Conservation (phyloP, 2,329 filamentous ascomycete species). For the Pyrenochaeta sp. region DNA sequence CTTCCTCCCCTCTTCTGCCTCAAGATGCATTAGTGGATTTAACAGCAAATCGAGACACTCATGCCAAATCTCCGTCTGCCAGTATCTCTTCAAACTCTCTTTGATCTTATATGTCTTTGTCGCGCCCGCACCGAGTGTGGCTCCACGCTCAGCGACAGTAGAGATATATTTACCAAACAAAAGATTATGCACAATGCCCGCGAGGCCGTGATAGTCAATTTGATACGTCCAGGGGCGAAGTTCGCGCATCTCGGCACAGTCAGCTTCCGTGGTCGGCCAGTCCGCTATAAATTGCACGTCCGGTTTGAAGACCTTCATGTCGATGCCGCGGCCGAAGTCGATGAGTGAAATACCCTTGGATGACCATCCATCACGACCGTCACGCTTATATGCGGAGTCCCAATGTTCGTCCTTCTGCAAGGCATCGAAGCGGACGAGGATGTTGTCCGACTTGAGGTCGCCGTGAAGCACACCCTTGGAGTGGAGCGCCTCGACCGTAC, state of each 20-base stretch:
- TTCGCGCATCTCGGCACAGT: conserved; percentile 96
- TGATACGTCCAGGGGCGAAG: conserved; percentile 96
- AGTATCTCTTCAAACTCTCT: conserved; percentile 90
- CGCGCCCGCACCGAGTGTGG: conserved; percentile 63
- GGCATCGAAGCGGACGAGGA: conserved; percentile 81
- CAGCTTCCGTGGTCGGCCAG: conserved; percentile 86
- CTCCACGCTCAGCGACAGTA: conserved; percentile 63
- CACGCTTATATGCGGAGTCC: conserved; percentile 72
- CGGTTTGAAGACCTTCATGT: conserved; percentile 83
- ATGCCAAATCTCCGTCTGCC: conserved; percentile 91
- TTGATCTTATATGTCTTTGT: conserved; percentile 79
- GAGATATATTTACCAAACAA: conserved; percentile 97
- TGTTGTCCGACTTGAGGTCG: conserved; percentile 95
- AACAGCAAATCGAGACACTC: conserved; percentile 85
- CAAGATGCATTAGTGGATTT: conserved; percentile 77
- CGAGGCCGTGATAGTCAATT: conserved; percentile 93
- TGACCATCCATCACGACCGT: conserved; percentile 80
- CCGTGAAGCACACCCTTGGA: conserved; percentile 83
- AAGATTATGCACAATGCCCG: conserved; percentile 85
- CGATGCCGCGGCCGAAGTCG: conserved; percentile 93
- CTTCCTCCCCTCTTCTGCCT: conserved; percentile 68
- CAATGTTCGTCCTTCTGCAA: conserved; percentile 57
- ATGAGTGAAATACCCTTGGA: conserved; percentile 85
- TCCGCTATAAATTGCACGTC: conserved; percentile 91
- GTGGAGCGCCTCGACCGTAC: conserved; percentile 89